These are phyloP conservation scores for Paecilomyces dactylethromorphus DNA, from an alignment of 2,329 filamentous ascomycete genomes.

Conservation along the genomic window DNA sequence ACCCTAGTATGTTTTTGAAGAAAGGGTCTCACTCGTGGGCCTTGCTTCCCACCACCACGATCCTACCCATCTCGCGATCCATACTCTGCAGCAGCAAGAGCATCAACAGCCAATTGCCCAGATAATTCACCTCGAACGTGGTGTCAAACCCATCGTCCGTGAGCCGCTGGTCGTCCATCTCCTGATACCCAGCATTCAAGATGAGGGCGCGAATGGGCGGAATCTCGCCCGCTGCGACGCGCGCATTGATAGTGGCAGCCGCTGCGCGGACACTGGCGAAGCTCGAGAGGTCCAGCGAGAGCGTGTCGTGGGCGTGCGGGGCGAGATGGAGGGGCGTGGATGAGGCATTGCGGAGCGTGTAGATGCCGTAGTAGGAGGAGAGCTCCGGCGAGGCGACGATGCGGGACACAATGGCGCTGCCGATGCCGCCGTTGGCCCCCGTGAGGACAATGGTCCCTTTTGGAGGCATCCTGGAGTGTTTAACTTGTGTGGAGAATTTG, in stretches of 20 bases:
- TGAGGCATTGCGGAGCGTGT: slow-evolving; percentile 10
- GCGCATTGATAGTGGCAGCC: slow-evolving; percentile 11
- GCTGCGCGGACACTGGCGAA: slow-evolving; percentile 9
- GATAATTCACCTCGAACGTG: slow-evolving; percentile 13
- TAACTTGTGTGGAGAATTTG: not conserved
- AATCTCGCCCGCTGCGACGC: slow-evolving; percentile 20
- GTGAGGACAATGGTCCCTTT: not conserved
- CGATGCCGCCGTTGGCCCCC: slow-evolving; percentile 5
- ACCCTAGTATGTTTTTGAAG: not conserved
- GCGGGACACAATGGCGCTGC: slow-evolving; percentile 2
- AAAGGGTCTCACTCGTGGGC: slow-evolving; percentile 8
- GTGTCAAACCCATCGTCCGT: slow-evolving; percentile 12
- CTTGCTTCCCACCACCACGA: slow-evolving; percentile 12
- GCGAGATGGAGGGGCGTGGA: not conserved
- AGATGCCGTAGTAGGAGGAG: slow-evolving; percentile 13
- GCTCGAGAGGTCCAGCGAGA: slow-evolving; percentile 9
- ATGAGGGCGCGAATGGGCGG: slow-evolving; percentile 36
- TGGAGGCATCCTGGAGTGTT: not conserved
- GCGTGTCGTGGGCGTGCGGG: not conserved
- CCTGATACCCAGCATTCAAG: slow-evolving; percentile 24
- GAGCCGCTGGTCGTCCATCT: slow-evolving; percentile 10
- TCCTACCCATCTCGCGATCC: slow-evolving; percentile 12
- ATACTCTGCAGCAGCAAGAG: slow-evolving; percentile 16
- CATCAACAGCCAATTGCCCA: slow-evolving; percentile 15
- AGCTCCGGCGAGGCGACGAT: slow-evolving; percentile 12